Base-by-base conservation (phyloP, 768 basidiomycete genomes). In the Kwoniella mangroviensis region DNA sequence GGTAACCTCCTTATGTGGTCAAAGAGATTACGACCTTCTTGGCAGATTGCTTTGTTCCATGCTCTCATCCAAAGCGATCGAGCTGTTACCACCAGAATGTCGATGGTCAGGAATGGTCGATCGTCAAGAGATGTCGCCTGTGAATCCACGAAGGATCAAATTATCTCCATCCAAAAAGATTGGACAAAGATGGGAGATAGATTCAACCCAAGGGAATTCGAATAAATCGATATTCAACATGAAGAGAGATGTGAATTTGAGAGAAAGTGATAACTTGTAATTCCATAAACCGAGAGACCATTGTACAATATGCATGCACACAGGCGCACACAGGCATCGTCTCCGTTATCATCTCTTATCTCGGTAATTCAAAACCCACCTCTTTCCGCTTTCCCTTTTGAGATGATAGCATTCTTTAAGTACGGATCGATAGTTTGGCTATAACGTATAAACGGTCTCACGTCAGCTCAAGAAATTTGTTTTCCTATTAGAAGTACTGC, bases 21-120 rank as follows among this genome's bases (percentile, higher is more conserved):
- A 13, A 49, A 57, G 28, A 26, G 12, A 4, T 24, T 57, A 15
- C 22, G 56, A 57, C 56, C 56, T 28, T 57, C 56, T 1, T 57
- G 56, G 56, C 22, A 57, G 15, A n/a, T 57, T 34, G 56, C 56
- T n/a, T 57, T 57, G 28, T 57, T 57, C 24, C 28, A 57, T 54
- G 4, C 21, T 24, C 53, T 22, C 24, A n/a, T 54, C 53, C 17
- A 51, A 17, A 54, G 24, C 24, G 9, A n/a, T 54, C 53, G 24
- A 54, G 49, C 5, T 11, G 21, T 1, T 51, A 15, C 21, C 49
- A 9, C 17, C 49, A 15, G 34, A 34, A 34, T 34, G 34, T 34
- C 34, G 34, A 34, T 34, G 9, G 34, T 34, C 6, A 34, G 34
- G 34, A 34, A 34, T 34, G 0, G 34, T 34, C 34, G 34, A 34